phyloP scores from a whole-genome alignment of 2,329 filamentous ascomycete species.

The Aureobasidium namibiae region DNA sequence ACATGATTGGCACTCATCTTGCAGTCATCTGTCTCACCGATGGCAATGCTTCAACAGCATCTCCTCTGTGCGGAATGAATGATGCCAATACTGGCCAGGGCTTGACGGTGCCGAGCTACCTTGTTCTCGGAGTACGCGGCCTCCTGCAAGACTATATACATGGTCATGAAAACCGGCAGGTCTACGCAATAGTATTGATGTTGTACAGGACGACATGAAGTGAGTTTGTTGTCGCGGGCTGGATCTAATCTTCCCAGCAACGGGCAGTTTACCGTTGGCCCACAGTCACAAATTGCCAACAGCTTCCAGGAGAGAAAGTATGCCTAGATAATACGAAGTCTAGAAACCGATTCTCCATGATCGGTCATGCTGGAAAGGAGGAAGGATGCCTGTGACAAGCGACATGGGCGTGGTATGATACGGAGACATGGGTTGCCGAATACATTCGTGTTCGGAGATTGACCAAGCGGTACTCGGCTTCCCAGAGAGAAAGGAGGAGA shows the following conservation, averaged over 20 bases:
- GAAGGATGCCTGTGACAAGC: not conserved
- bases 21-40: not conserved
- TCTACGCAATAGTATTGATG: not conserved
- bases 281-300: not conserved
- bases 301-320: not conserved
- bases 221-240: not conserved
- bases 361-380: slow-evolving; percentile 2
- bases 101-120: not conserved
- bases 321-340: not conserved
- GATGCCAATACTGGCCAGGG: not conserved
- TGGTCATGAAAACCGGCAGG: not conserved
- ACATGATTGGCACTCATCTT: not conserved
- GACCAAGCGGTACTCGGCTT: not conserved
- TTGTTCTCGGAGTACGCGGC: not conserved
- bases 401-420: not conserved
- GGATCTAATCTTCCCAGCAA: slow-evolving; percentile 5
- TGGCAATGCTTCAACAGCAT: not conserved
- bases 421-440: not conserved
- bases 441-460: slow-evolving; percentile 5
- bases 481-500: not conserved
- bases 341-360: not conserved
- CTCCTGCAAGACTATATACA: slow-evolving; percentile 3
- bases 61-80: not conserved
- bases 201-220: not conserved
- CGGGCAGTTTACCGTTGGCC: slow-evolving; percentile 1